Evolutionary conservation across 176 grass and related monocot genomes (phyloP).

Genomic region (Rhynchospora pubera): DNA sequence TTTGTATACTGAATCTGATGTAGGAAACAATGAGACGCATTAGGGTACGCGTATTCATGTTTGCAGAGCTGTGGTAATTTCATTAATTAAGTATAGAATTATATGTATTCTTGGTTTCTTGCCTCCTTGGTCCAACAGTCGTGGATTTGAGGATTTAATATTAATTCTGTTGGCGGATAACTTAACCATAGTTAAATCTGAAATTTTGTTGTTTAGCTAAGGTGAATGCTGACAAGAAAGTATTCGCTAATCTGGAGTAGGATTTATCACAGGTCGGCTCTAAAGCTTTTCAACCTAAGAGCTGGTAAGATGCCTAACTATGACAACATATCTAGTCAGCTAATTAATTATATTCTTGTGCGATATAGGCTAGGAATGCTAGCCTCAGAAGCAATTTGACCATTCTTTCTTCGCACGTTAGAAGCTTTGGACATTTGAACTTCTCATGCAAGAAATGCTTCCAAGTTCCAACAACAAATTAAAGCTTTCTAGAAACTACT

Average conservation of each 20-base stretch:
- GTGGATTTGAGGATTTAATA: not conserved
- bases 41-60: not conserved
- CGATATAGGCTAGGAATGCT: not conserved
- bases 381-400: conserved; percentile 17
- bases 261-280: not conserved
- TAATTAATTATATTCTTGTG: not conserved
- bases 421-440: not conserved
- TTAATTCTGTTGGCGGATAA: not conserved
- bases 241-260: not conserved
- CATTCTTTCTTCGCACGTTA: not conserved
- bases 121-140: not conserved
- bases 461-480: not conserved
- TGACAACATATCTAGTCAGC: conserved; percentile 21
- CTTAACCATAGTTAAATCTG: not conserved
- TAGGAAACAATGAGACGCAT: conserved; percentile 17
- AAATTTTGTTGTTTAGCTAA: not conserved
- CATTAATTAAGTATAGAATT: not conserved
- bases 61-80: not conserved
- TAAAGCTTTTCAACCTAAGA: not conserved
- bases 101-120: too few species aligned
- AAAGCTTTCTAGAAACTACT: not conserved
- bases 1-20: conserved; percentile 13
- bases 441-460: conserved; percentile 14
- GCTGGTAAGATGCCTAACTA: conserved; percentile 19
- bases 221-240: not conserved